These are phyloP conservation scores for Pseudomassariella vexata DNA, from an alignment of 2,329 filamentous ascomycete genomes.

Conservation along the genomic window DNA sequence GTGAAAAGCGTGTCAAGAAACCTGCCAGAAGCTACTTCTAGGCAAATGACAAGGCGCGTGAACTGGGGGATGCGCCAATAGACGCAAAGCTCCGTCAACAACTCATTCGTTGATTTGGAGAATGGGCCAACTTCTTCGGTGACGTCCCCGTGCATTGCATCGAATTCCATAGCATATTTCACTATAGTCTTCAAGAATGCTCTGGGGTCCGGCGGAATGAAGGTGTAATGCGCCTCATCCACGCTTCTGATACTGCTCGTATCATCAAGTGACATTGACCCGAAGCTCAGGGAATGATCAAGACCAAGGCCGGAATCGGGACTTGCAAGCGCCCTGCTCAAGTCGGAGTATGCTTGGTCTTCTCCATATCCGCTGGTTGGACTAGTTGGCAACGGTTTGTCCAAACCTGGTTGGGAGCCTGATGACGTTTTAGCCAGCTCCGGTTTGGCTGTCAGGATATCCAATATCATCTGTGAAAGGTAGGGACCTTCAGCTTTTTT, in stretches of 20 bases:
- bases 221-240: slow-evolving; percentile 71
- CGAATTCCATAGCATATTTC: slow-evolving; percentile 66
- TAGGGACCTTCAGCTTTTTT: slow-evolving; percentile 84
- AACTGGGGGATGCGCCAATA: slow-evolving; percentile 87
- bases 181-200: slow-evolving; percentile 79
- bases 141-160: slow-evolving; percentile 51
- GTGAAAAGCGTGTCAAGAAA: slow-evolving; percentile 78
- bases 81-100: slow-evolving; percentile 78
- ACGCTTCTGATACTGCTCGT: slow-evolving; percentile 44
- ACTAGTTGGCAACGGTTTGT: slow-evolving; percentile 54
- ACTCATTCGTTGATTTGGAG: slow-evolving; percentile 75
- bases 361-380: slow-evolving; percentile 40
- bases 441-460: slow-evolving; percentile 80
- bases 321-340: slow-evolving; percentile 45
- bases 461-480: slow-evolving; percentile 87
- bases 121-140: slow-evolving; percentile 45
- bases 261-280: slow-evolving; percentile 57
- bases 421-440: slow-evolving; percentile 75
- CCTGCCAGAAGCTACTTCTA: slow-evolving; percentile 81
- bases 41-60: slow-evolving; percentile 70
- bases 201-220: slow-evolving; percentile 80
- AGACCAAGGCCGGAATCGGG: slow-evolving; percentile 38
- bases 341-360: slow-evolving; percentile 47
- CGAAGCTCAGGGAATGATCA: slow-evolving; percentile 65
- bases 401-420: slow-evolving; percentile 34